Evolutionary conservation across 2,329 filamentous ascomycete genomes (phyloP).

Genomic region (Coleophoma eucalyptorum): DNA sequence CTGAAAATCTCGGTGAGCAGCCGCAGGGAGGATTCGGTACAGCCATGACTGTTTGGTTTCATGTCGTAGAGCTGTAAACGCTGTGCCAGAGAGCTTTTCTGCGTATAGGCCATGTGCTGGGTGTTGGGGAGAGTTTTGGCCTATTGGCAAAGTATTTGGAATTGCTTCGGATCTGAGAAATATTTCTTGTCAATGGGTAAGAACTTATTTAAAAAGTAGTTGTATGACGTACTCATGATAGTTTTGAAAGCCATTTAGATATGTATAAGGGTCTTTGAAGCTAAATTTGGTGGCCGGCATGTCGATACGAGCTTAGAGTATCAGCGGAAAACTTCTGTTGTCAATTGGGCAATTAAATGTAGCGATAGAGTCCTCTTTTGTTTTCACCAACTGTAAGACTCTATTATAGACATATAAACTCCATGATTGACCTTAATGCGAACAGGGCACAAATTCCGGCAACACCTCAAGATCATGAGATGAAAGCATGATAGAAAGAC

Average conservation of each 20-base stretch:
- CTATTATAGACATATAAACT: too few species aligned
- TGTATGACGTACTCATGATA: conserved; percentile 54
- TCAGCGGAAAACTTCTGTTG: too few species aligned
- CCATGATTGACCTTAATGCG: too few species aligned
- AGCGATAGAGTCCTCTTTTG: too few species aligned
- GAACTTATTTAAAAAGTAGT: not conserved
- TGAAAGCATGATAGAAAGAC: too few species aligned
- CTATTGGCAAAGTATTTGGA: conserved; percentile 59
- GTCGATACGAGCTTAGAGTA: too few species aligned
- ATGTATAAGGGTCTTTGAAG: conserved; percentile 61
- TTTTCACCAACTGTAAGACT: too few species aligned
- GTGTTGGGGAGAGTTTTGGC: conserved; percentile 67
- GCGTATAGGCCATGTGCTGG: conserved; percentile 65
- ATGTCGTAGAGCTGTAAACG: conserved; percentile 52
- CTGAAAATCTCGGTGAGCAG: conserved; percentile 44
- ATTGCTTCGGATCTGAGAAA: conserved; percentile 58
- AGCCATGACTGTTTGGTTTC: conserved; percentile 56
- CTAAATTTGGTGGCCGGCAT: conserved; percentile 65
- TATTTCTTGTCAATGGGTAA: conserved; percentile 11
- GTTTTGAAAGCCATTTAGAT: conserved; percentile 64
- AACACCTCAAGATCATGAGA: too few species aligned
- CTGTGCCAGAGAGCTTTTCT: conserved; percentile 57
- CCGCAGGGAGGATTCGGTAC: conserved; percentile 50
- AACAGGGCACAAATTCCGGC: too few species aligned
- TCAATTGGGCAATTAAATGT: too few species aligned